Conservation (phyloP, 75 land plant species). For the Cupressus sempervirens region DNA sequence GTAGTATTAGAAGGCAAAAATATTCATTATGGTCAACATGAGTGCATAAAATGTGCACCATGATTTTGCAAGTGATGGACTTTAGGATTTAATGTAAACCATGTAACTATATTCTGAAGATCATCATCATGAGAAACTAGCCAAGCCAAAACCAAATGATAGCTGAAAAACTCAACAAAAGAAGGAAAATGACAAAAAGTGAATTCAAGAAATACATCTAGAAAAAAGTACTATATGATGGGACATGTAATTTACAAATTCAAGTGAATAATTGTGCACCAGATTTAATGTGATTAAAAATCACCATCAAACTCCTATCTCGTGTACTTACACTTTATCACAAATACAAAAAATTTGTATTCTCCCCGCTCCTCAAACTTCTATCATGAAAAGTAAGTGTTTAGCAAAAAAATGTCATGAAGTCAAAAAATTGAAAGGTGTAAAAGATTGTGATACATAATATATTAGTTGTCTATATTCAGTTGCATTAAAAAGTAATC, state of each 20-base stretch:
- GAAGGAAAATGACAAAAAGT: neutral
- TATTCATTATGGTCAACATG: neutral
- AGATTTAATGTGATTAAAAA: too few species aligned
- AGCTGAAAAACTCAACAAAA: neutral
- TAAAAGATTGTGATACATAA: too few species aligned
- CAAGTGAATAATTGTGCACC: too few species aligned
- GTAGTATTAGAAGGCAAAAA: too few species aligned
- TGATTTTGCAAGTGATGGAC: neutral
- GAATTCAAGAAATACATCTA: neutral
- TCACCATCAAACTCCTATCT: too few species aligned
- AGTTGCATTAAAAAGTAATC: neutral
- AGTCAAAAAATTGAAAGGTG: too few species aligned
- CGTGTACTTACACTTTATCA: neutral
- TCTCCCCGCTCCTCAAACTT: neutral
- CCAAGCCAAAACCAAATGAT: neutral
- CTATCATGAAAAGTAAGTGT: too few species aligned
- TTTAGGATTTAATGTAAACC: neutral
- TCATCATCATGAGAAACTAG: neutral
- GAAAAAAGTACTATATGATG: neutral
- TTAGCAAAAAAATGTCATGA: neutral
- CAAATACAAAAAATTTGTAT: too few species aligned
- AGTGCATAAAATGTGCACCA: neutral
- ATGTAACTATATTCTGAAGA: neutral
- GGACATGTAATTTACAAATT: neutral
- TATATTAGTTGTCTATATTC: too few species aligned